phyloP scores from a whole-genome alignment of 1,139 yeast genomes.

The Nakaseomyces bracarensis region DNA sequence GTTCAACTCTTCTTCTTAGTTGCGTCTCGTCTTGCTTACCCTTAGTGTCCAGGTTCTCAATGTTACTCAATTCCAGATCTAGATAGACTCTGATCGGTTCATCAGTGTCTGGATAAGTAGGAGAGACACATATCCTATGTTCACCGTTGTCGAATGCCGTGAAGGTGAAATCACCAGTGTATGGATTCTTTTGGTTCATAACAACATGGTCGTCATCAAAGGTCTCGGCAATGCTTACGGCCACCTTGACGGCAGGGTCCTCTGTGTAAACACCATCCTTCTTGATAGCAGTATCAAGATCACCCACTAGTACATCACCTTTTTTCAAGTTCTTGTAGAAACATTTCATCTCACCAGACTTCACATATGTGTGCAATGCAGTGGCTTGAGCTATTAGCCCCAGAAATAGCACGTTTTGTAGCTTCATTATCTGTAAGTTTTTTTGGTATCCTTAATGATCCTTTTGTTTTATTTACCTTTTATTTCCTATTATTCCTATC shows the following conservation, averaged over 20 bases:
- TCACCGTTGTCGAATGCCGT: slow-evolving; percentile 56
- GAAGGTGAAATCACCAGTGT: slow-evolving; percentile 52
- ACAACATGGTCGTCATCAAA: slow-evolving; percentile 52
- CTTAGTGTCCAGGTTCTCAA: slow-evolving; percentile 40
- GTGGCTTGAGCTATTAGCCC: slow-evolving; percentile 3
- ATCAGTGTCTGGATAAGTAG: slow-evolving; percentile 39
- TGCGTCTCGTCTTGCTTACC: slow-evolving; percentile 38
- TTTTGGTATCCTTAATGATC: too few relatives aligned
- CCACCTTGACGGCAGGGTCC: slow-evolving; percentile 33
- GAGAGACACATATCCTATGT: slow-evolving; percentile 52
- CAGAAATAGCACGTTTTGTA: slow-evolving; percentile 1
- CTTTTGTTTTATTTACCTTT: not conserved
- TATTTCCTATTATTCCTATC: too few relatives aligned
- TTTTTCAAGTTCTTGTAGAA: slow-evolving; percentile 47
- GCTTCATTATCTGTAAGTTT: not conserved
- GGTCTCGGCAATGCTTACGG: slow-evolving; percentile 45
- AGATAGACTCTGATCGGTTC: slow-evolving; percentile 38
- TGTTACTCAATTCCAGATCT: slow-evolving; percentile 44
- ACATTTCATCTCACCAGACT: slow-evolving; percentile 35
- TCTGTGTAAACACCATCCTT: slow-evolving; percentile 33
- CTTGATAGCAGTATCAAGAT: slow-evolving; percentile 33
- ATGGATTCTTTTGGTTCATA: slow-evolving; percentile 44
- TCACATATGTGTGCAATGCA: slow-evolving; percentile 30
- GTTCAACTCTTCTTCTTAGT: slow-evolving; percentile 39
- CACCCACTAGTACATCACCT: slow-evolving; percentile 45